Conservation (phyloP, 2,329 filamentous ascomycete genomes). For the Cytospora chrysosperma region DNA sequence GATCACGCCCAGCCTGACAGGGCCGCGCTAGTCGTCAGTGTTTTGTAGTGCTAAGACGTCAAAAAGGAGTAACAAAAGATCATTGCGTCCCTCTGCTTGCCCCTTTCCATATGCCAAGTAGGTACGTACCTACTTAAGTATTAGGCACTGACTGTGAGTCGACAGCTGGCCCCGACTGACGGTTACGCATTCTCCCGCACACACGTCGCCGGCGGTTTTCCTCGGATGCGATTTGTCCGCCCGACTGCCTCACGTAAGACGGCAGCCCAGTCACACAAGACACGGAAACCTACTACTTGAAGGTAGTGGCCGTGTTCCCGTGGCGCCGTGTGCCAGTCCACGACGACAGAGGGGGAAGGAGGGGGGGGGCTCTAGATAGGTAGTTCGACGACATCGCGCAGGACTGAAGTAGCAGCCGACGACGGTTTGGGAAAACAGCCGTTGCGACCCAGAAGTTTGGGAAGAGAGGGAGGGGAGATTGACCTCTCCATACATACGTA, state of each 20-base stretch:
- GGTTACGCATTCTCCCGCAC: slow-evolving; percentile 4
- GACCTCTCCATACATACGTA: not conserved
- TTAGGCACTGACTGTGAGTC: not conserved
- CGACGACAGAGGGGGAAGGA: no score
- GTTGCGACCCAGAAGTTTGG: slow-evolving; percentile 2
- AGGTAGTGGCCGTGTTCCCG: slow-evolving; percentile 17
- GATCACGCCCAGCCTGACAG: slow-evolving; percentile 2
- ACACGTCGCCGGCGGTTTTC: slow-evolving; percentile 11
- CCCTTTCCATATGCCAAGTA: not conserved
- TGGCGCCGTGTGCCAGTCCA: slow-evolving; percentile 16
- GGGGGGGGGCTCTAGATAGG: slow-evolving; percentile 11
- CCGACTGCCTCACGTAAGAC: slow-evolving; percentile 17
- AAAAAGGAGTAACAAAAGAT: not conserved
- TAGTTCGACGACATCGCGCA: not conserved
- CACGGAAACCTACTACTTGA: slow-evolving; percentile 8
- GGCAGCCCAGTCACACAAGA: slow-evolving; percentile 13
- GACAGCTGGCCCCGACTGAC: slow-evolving; percentile 5
- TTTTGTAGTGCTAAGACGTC: not conserved
- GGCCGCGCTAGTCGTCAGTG: slow-evolving; percentile 7
- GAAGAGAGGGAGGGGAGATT: no score
- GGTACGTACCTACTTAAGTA: no score
- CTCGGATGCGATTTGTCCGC: slow-evolving; percentile 16
- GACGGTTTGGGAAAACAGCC: slow-evolving; percentile 9
- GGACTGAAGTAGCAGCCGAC: not conserved
- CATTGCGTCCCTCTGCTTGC: not conserved